Evolutionary conservation across 176 grass and related monocot species (phyloP).

Genomic region (Ensete ventricosum): DNA sequence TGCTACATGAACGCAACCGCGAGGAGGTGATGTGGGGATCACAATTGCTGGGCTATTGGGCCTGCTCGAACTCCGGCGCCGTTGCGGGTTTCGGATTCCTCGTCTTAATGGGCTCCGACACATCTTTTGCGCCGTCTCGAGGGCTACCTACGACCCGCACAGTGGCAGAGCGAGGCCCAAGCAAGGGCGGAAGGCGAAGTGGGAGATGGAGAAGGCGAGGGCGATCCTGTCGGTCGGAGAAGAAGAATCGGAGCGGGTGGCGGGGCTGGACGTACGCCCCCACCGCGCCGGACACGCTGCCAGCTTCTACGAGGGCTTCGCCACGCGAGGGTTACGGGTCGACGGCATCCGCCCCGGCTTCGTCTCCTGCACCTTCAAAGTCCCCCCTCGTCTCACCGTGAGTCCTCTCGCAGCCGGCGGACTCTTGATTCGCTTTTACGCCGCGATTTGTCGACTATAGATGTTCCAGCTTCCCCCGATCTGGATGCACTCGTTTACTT

Average conservation of each 20-base stretch:
- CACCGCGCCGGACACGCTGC: slow-evolving; percentile 9
- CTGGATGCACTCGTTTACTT: neutral
- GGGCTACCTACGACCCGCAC: too few relatives aligned
- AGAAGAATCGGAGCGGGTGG: slow-evolving; percentile 34
- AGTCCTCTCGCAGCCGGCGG: neutral
- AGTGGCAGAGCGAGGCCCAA: too few relatives aligned
- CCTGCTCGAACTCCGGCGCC: too few relatives aligned
- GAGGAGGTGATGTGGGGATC: too few relatives aligned
- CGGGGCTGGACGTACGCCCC: slow-evolving; percentile 28
- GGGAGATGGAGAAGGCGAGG: slow-evolving; percentile 33
- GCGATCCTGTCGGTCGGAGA: slow-evolving; percentile 23
- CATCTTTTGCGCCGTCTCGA: too few relatives aligned
- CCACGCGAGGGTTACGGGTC: slow-evolving; percentile 55
- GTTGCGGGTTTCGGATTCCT: too few relatives aligned
- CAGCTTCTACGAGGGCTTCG: slow-evolving; percentile 74
- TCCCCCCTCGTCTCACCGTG: slow-evolving; percentile 56
- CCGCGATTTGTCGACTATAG: neutral
- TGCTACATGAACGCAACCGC: too few relatives aligned
- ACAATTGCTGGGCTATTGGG: too few relatives aligned
- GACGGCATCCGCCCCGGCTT: slow-evolving; percentile 39
- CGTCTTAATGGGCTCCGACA: too few relatives aligned
- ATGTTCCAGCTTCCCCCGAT: neutral
- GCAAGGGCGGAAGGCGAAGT: too few relatives aligned
- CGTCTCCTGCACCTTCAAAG: slow-evolving; percentile 74
- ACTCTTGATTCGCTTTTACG: neutral